Evolutionary conservation across 192 early-diverging fungal genomes (phyloP), one percentile per base, ranked within the genome.

Genomic region (Coemansia sp.): DNA sequence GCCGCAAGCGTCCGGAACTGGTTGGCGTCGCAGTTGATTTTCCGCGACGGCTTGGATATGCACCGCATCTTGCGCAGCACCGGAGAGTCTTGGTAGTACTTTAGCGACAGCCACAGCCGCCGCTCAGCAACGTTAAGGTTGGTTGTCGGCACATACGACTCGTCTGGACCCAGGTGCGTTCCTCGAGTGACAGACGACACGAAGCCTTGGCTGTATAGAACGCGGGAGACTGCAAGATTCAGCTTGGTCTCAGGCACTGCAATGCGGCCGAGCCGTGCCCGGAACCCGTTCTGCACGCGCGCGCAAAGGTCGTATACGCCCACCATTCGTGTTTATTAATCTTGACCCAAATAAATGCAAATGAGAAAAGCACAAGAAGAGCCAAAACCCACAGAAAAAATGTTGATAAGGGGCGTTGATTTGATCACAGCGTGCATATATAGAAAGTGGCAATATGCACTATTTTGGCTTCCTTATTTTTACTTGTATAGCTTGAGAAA

Each of bases 201-300:
- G 73, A 98, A 93, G 10, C 96, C 96, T 74, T 97, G 92, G 59
- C 87, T 84, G 82, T 93, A 94, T 22, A 98, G 88, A 43, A 97
- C 91, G 16, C 88, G 88, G 55, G 85, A 79, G 9, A 98, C 89
- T 2, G 92, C 85, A 9, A 88, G 71, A 83, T 96, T 97, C 77
- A 91, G 87, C 48, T 93, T 93, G 39, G 89, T 89, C 65, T 93
- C 87, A 7, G 95, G 95, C 43, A 98, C 87, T 26, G 92, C 92
- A 58, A 95, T 93, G 23, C 84, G 82, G 51, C 86, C 88, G 20
- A 93, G 75, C 12, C 88, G 84, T n/a, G 88, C 90, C 14, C 87
- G 84, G 75, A 94, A 96, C 45, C 91, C 88, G 81, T 98, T 98
- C 66, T 93, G 90, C 50, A 98, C 85, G 65, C 92, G 88, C 18